Conservation (phyloP, 345 rosid species). For the Eucalyptus marginata region DNA sequence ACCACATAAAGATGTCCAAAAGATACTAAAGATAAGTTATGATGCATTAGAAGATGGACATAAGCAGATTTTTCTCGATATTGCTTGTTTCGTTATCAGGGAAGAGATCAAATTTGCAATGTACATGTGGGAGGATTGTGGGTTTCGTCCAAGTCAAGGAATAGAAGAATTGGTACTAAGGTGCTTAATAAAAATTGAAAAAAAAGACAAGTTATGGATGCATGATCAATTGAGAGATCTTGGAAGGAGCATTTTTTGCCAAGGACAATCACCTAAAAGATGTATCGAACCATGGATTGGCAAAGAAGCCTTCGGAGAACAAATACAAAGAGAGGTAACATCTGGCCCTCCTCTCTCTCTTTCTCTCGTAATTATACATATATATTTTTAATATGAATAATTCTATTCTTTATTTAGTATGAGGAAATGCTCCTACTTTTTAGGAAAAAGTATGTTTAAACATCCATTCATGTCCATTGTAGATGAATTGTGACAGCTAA, state of each 20-base stretch:
- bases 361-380: too few relatives aligned
- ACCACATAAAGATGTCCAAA: not conserved
- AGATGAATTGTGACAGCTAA: too few relatives aligned
- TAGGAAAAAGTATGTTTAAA: too few relatives aligned
- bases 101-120: not conserved
- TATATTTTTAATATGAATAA: too few relatives aligned
- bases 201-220: accelerated
- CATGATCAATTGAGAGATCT: not conserved
- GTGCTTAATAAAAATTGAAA: not conserved
- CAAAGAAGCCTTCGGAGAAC: too few relatives aligned
- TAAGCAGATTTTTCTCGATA: too few relatives aligned
- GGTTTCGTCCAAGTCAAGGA: accelerated
- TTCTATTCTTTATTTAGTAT: too few relatives aligned
- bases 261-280: accelerated
- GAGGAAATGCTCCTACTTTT: too few relatives aligned
- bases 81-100: not conserved
- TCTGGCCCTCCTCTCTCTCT: too few relatives aligned
- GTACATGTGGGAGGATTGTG: not conserved
- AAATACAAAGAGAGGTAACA: too few relatives aligned
- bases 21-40: not conserved
- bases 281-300: accelerated
- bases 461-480: too few relatives aligned
- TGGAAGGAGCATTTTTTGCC: not conserved
- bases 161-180: not conserved
- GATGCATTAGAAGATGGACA: not conserved